Conservation (phyloP, 257 asterid species). For the Primulina eburnea region DNA sequence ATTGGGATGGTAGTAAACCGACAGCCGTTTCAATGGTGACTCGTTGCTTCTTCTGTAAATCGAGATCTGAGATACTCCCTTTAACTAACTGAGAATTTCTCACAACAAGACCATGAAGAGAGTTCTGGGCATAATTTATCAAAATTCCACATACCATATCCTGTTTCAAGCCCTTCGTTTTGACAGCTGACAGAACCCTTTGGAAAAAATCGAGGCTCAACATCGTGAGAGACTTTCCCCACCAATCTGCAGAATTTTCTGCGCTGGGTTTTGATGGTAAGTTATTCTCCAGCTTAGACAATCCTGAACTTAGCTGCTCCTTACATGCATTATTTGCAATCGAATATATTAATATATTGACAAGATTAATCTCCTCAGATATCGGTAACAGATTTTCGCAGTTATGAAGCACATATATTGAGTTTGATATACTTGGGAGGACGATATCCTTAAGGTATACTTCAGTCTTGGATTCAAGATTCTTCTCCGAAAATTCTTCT, state of each 20-base stretch:
- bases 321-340: constrained; percentile 50
- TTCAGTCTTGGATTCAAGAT: constrained; percentile 52
- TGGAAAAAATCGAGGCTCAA: constrained; percentile 44
- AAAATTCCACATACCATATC: constrained; percentile 51
- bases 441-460: constrained; percentile 52
- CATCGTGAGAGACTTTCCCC: constrained; percentile 57
- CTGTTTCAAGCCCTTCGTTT: constrained; percentile 41
- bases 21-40: constrained; percentile 22
- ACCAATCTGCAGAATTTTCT: constrained; percentile 55
- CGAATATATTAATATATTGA: constrained; percentile 36
- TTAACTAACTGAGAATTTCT: constrained; percentile 21
- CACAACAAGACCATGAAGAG: background rate
- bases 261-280: background rate
- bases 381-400: constrained; percentile 46
- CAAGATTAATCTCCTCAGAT: constrained; percentile 52
- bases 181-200: constrained; percentile 48
- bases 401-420: constrained; percentile 49
- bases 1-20: constrained; percentile 46
- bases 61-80: constrained; percentile 59
- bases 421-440: constrained; percentile 45
- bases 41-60: constrained; percentile 39
- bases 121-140: constrained; percentile 56
- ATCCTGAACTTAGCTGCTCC: constrained; percentile 59
- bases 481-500: constrained; percentile 45
- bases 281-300: constrained; percentile 44